These are phyloP conservation scores for Ophiostoma novo-ulmi DNA, from an alignment of 2,329 filamentous ascomycete species.

Conservation along the genomic window DNA sequence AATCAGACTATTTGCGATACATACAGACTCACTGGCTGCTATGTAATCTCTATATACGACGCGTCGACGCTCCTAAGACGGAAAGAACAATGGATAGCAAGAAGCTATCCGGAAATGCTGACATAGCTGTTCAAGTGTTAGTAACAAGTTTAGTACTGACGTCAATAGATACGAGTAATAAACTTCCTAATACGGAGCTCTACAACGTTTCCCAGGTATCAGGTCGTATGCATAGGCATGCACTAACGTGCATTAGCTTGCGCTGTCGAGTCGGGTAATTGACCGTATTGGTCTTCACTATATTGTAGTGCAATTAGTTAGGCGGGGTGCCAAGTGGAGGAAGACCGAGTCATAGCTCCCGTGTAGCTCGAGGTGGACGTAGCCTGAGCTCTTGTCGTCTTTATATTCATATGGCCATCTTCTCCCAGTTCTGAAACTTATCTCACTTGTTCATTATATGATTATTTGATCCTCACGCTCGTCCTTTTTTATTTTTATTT, in stretches of 20 bases:
- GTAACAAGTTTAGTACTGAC: neutral
- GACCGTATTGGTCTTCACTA: slow-evolving; percentile 2
- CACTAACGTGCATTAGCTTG: slow-evolving; percentile 1
- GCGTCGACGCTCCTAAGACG: neutral
- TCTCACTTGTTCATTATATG: neutral
- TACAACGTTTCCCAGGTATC: neutral
- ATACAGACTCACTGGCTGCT: neutral
- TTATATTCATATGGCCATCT: neutral
- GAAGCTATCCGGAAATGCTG: neutral
- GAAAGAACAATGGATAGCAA: neutral
- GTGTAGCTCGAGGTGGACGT: neutral
- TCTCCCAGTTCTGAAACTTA: neutral
- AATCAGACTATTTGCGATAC: neutral
- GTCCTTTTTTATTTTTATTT: neutral
- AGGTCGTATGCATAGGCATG: slow-evolving; percentile 5
- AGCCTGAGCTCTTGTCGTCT: neutral
- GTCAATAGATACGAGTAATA: neutral
- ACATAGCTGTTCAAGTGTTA: too few species aligned
- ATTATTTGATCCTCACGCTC: neutral
- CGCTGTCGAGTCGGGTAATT: slow-evolving; percentile 1
- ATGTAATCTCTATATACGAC: neutral
- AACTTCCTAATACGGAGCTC: neutral
- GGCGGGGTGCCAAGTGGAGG: slow-evolving; percentile 9
- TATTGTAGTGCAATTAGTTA: slow-evolving; percentile 4
- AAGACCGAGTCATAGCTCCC: neutral